Conservation (phyloP, 495 filamentous ascomycete genomes). For the Letharia lupina region DNA sequence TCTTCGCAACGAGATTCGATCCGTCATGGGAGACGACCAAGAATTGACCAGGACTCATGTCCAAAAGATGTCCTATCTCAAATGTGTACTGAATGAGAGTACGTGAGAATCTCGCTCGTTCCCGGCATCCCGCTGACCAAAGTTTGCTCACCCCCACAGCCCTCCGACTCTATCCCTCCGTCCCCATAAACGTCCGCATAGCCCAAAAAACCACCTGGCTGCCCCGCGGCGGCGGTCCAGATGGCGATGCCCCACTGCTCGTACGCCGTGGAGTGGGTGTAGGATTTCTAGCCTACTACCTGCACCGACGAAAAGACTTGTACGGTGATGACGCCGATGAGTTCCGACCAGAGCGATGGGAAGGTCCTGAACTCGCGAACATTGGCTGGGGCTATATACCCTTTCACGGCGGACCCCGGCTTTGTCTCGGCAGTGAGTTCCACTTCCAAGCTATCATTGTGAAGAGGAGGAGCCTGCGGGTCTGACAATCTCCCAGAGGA, state of each 20-base stretch:
- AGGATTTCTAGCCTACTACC: slow-evolving; percentile 44
- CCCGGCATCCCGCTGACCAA: slow-evolving; percentile 17
- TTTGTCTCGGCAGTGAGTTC: slow-evolving; percentile 29
- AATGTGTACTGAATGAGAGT: slow-evolving; percentile 39
- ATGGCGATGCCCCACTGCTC: slow-evolving; percentile 39
- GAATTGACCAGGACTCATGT: slow-evolving; percentile 30
- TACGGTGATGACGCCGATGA: slow-evolving; percentile 43
- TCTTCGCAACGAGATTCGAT: slow-evolving; percentile 33
- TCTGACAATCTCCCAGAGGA: slow-evolving; percentile 31
- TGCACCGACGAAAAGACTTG: slow-evolving; percentile 53
- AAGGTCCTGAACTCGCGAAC: slow-evolving; percentile 27
- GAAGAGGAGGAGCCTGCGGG: too few species aligned
- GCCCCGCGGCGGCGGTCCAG: slow-evolving; percentile 42
- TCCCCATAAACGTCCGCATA: slow-evolving; percentile 46
- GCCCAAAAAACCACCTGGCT: slow-evolving; percentile 41
- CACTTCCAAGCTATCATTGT: not conserved
- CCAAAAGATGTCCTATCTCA: slow-evolving; percentile 32
- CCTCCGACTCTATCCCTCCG: slow-evolving; percentile 50
- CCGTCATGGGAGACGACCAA: slow-evolving; percentile 25
- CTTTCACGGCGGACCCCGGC: slow-evolving; percentile 53
- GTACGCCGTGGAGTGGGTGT: slow-evolving; percentile 35
- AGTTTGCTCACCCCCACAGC: slow-evolving; percentile 31
- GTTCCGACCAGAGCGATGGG: slow-evolving; percentile 64
- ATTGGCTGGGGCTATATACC: slow-evolving; percentile 55
- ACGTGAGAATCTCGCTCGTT: slow-evolving; percentile 2